Conservation (phyloP, 257 asterid species). For the Penstemon eatonii region DNA sequence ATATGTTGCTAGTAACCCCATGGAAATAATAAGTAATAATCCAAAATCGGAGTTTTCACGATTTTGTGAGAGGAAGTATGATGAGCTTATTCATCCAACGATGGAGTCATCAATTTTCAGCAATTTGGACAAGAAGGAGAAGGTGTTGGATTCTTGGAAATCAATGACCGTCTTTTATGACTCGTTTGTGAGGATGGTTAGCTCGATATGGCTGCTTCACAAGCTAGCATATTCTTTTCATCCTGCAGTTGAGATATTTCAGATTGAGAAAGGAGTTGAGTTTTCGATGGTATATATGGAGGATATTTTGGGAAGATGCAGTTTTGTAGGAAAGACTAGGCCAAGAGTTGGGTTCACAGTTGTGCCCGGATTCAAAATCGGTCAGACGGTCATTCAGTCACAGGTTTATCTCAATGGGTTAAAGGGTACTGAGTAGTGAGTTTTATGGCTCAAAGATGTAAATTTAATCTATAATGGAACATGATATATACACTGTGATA, state of each 20-base stretch:
- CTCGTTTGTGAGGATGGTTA: conserved; percentile 83
- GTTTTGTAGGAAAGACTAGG: conserved; percentile 36
- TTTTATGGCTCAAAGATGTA: background rate
- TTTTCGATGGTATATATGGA: conserved; percentile 87
- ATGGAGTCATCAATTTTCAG: conserved; percentile 87
- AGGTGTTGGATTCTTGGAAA: conserved; percentile 82
- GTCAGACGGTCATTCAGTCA: conserved; percentile 71
- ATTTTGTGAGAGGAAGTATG: conserved; percentile 83
- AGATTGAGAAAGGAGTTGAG: conserved; percentile 74
- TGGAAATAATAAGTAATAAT: conserved; percentile 67
- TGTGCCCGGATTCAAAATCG: conserved; percentile 86
- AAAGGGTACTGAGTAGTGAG: conserved; percentile 38
- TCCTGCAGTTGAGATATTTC: conserved; percentile 83
- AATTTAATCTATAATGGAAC: background rate
- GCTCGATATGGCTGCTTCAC: conserved; percentile 92
- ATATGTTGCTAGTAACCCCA: conserved; percentile 70
- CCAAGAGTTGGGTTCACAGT: conserved; percentile 85
- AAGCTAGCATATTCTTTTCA: conserved; percentile 72
- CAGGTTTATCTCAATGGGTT: conserved; percentile 70
- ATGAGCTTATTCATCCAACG: conserved; percentile 78
- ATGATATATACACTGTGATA: background rate
- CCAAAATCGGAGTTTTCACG: conserved; percentile 71
- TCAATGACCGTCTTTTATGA: conserved; percentile 76
- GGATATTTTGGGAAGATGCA: conserved; percentile 59
- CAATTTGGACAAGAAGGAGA: conserved; percentile 74